Evolutionary conservation across 345 rosid genomes (phyloP).

Genomic region (Hibiscus trionum): DNA sequence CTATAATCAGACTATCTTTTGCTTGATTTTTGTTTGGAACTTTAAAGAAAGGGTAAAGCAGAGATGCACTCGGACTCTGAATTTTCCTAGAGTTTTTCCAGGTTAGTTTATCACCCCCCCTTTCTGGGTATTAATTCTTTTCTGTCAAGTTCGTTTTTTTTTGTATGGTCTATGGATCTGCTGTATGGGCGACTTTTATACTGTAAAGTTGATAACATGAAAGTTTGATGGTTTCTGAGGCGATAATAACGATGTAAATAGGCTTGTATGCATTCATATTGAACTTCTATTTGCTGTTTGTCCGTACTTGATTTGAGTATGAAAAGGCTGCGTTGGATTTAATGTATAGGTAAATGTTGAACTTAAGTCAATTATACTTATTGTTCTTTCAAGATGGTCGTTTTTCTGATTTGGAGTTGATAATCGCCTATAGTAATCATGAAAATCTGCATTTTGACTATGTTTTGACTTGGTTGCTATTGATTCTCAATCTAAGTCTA

Average conservation of each 20-base stretch:
- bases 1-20: background rate
- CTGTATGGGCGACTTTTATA: background rate
- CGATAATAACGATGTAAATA: background rate
- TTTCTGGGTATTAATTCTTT: background rate
- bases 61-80: constrained; percentile 29
- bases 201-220: background rate
- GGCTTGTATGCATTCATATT: background rate
- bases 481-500: background rate
- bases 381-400: background rate
- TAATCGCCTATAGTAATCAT: constrained; percentile 2
- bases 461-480: background rate
- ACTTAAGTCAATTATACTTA: background rate
- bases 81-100: constrained; percentile 27
- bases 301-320: background rate
- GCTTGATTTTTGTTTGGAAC: constrained; percentile 1
- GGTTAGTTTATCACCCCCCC: constrained; percentile 28
- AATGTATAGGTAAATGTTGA: background rate
- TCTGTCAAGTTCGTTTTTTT: constrained; percentile 1
- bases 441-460: constrained; percentile 8
- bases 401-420: background rate
- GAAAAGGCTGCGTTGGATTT: background rate
- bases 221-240: background rate
- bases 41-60: background rate
- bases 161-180: constrained; percentile 18
- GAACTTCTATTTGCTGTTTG: background rate